A percentile compares a stretch with the other conserved stretches of the same genome.
These are phyloP conservation scores for Taphrina betulina DNA, from an alignment of 1,139 yeast species.

Conservation along the genomic window DNA sequence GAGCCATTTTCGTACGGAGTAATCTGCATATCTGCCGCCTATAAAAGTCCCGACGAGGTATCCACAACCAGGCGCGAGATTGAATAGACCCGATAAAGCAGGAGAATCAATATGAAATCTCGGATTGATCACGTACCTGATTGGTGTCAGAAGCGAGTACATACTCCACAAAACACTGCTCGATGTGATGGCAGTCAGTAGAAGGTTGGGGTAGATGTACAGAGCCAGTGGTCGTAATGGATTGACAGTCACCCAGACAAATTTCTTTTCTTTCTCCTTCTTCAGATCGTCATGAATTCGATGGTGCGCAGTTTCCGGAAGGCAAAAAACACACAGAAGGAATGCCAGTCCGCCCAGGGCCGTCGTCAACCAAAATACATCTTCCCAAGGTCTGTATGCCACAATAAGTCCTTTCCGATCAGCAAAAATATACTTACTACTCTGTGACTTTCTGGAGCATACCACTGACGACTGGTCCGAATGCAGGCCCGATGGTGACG, in stretches of 20 bases:
- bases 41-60: slow-evolving; percentile 51
- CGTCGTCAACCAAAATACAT: slow-evolving; percentile 52
- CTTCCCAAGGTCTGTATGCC: slow-evolving; percentile 55
- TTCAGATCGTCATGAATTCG: slow-evolving; percentile 9
- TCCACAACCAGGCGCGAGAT: slow-evolving; percentile 56
- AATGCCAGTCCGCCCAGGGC: slow-evolving; percentile 47
- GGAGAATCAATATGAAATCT: slow-evolving; percentile 52
- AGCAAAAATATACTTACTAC: too few species aligned
- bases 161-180: slow-evolving; percentile 50
- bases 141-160: slow-evolving; percentile 57
- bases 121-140: slow-evolving; percentile 56
- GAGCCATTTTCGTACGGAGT: slow-evolving; percentile 50
- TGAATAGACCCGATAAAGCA: slow-evolving; percentile 53
- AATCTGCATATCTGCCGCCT: slow-evolving; percentile 56
- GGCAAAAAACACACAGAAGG: slow-evolving; percentile 42
- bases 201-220: slow-evolving; percentile 49
- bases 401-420: slow-evolving; percentile 49
- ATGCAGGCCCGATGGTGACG: slow-evolving; percentile 48
- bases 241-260: slow-evolving; percentile 49
- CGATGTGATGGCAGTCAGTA: slow-evolving; percentile 51
- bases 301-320: slow-evolving; percentile 49
- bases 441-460: too few species aligned
- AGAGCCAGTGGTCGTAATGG: slow-evolving; percentile 50
- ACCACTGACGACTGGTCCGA: slow-evolving; percentile 54
- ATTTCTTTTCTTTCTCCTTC: slow-evolving; percentile 41